Evolutionary conservation across 1,284 basidiomycete genomes (phyloP), one percentile per base, ranked within the genome.

Genomic region (Blastosporella zonata): DNA sequence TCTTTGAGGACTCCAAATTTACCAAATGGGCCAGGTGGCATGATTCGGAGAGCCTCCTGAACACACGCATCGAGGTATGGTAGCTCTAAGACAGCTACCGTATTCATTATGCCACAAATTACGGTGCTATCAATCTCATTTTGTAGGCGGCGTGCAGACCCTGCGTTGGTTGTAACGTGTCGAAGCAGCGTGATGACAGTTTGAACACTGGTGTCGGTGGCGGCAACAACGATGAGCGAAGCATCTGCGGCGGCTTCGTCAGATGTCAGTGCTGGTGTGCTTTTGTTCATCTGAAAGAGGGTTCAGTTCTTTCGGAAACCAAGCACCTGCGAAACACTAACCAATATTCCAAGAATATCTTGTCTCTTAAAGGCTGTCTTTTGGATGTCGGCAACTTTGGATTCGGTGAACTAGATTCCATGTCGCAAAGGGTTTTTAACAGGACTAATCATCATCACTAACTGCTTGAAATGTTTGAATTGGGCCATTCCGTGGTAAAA

Each of bases 11-110:
- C 5, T 27, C 5, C 10, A 27, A 6, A 27, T 10, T 27, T 36
- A 25, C 41, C 43, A 47, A 52, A 29, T 48, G 49, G 29, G 44
- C 36, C 48, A 56, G 54, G 54, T 20, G 54, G 52, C 1, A 44
- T 21, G 9, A 55, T 1, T 25, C 39, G 2, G 2, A 41, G 39
- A 2, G 39, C 10, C 12, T 41, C 39, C 27, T 41, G 39, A 2
- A 41, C 27, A 20, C 39, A 41, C 27, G 52, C 52, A 34, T 53
- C 49, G 21, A 51, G 49, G 31, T 35, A 56, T 10, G 52, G 52
- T 9, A 56, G 46, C 4, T 46, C 44, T 6, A 38, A 33, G 3
- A 55, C 34, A 17, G n/a, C 45, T 20, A 42, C 33, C n/a, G 41
- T 13, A 34, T 55, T 50, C 9, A 27, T 29, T 29, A 7, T 55